These are phyloP conservation scores for Keqinozyma sinolaborantium DNA, from an alignment of 1,139 yeast species.

Conservation along the genomic window DNA sequence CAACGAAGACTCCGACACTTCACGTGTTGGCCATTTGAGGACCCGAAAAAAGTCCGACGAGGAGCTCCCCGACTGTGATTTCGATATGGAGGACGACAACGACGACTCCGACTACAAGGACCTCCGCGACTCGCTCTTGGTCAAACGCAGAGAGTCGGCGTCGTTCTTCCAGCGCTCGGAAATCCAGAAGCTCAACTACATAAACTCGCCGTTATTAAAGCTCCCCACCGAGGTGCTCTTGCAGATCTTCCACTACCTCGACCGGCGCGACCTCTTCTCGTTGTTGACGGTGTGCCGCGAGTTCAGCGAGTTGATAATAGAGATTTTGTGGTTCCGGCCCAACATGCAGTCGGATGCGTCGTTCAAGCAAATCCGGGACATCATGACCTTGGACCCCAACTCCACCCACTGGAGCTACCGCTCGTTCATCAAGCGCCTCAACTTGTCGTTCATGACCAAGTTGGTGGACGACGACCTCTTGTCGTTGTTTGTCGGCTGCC, in stretches of 20 bases:
- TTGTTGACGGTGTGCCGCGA: constrained; percentile 74
- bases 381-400: constrained; percentile 48
- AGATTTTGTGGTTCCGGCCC: constrained; percentile 87
- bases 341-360: constrained; percentile 58
- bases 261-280: constrained; percentile 63
- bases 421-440: constrained; percentile 71
- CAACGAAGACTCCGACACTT: constrained; percentile 15
- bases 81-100: constrained; percentile 34
- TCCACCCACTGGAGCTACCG: constrained; percentile 72
- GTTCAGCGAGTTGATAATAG: constrained; percentile 80
- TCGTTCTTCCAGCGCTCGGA: constrained; percentile 13
- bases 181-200: constrained; percentile 20
- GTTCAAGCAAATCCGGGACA: constrained; percentile 46
- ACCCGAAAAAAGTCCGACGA: constrained; percentile 5
- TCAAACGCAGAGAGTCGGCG: constrained; percentile 22
- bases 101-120: constrained; percentile 32
- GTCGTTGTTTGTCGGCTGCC: constrained; percentile 59
- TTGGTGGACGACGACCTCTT: constrained; percentile 62
- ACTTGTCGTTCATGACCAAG: constrained; percentile 71
- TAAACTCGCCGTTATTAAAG: constrained; percentile 47
- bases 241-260: constrained; percentile 65
- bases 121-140: constrained; percentile 31
- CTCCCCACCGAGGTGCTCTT: constrained; percentile 82
- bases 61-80: constrained; percentile 14
- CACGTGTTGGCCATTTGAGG: constrained; percentile 4